Evolutionary conservation across 306 rosid species (phyloP).

Genomic region (Urtica urens): DNA sequence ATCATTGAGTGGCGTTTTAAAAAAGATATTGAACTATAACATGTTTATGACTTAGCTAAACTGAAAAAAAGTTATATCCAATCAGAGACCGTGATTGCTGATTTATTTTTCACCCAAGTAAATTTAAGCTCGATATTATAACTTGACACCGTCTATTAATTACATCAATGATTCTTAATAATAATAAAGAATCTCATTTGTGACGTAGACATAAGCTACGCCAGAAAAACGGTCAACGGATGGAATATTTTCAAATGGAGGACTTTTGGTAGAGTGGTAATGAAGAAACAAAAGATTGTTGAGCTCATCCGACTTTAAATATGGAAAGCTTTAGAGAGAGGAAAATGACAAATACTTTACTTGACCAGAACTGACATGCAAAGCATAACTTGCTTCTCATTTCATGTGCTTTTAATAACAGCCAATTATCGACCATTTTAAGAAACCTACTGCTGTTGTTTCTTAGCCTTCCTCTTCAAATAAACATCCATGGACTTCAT

Average conservation of each 20-base stretch:
- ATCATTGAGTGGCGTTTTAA: no score
- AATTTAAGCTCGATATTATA: no score
- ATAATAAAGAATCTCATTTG: no score
- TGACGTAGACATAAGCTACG: background rate
- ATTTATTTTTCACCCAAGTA: no score
- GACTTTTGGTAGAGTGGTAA: background rate
- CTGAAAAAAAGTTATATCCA: no score
- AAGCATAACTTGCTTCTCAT: conserved; percentile 47
- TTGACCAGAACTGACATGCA: conserved; percentile 36
- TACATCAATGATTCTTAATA: no score
- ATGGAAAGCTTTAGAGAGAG: background rate
- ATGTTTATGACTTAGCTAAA: no score
- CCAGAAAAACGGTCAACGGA: no score
- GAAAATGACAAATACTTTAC: conserved; percentile 45
- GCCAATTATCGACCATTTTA: conserved; percentile 10
- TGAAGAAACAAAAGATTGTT: background rate
- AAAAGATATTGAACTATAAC: no score
- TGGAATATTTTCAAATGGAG: background rate
- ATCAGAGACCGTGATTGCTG: no score
- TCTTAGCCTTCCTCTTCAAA: conserved; percentile 28
- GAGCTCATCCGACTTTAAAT: background rate
- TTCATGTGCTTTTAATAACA: conserved; percentile 13
- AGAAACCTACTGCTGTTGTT: conserved; percentile 4
- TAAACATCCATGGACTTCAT: conserved; percentile 10
- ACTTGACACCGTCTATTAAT: no score